These are phyloP conservation scores for Acer campestre DNA, from an alignment of 345 rosid genomes.

Conservation along the genomic window DNA sequence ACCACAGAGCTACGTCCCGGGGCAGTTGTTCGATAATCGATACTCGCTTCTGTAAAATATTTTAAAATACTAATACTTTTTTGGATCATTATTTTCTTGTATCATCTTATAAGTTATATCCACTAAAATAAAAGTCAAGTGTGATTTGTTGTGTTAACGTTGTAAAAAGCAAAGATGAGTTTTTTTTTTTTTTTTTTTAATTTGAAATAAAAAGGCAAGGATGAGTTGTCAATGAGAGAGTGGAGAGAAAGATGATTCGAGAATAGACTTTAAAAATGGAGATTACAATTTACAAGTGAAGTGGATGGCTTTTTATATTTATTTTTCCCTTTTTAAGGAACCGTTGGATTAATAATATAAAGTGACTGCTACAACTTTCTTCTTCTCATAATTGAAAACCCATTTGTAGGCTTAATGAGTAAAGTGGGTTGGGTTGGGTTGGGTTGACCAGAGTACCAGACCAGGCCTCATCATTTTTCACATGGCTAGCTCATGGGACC, in stretches of 20 bases:
- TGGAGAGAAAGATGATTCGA: not conserved
- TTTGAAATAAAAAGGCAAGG: not conserved
- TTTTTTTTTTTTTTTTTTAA: not conserved
- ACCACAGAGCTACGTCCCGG: too few species aligned
- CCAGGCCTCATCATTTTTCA: slow-evolving; percentile 5
- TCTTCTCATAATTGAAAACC: not conserved
- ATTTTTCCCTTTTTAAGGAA: slow-evolving; percentile 7
- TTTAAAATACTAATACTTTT: too few species aligned
- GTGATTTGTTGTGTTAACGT: slow-evolving; percentile 14
- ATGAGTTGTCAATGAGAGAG: not conserved
- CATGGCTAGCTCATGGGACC: slow-evolving; percentile 10
- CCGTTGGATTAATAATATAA: not conserved
- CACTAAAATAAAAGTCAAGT: not conserved
- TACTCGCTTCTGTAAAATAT: not conserved
- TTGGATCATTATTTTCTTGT: not conserved
- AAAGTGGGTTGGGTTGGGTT: not conserved
- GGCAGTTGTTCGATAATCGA: too few species aligned
- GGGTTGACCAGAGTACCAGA: too few species aligned
- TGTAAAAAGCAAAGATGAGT: slow-evolving; percentile 9
- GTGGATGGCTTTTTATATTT: not conserved
- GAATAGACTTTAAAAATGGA: not conserved
- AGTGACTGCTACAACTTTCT: slow-evolving; percentile 1
- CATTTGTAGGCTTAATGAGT: not conserved
- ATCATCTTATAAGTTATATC: not conserved
- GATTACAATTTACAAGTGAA: not conserved